These are phyloP conservation scores for Fraxinus pennsylvanica DNA, from an alignment of 257 asterid species.

Conservation along the genomic window DNA sequence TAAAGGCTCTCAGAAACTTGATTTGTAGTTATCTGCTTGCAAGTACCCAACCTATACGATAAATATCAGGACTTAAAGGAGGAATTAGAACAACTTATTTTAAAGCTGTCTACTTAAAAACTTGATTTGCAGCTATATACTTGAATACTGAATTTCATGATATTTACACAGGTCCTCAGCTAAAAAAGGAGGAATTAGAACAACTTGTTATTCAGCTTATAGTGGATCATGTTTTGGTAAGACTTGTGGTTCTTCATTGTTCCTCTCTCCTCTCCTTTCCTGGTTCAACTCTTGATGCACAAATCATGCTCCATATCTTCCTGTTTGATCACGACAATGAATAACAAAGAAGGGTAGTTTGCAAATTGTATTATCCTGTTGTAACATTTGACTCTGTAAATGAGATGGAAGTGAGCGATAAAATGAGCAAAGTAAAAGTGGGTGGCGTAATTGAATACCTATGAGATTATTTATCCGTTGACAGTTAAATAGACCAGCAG, in stretches of 20 bases:
- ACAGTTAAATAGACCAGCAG: not conserved
- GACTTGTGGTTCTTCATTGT: slow-evolving; percentile 26
- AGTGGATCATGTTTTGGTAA: slow-evolving; percentile 76
- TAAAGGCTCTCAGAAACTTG: not conserved
- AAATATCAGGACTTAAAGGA: not conserved
- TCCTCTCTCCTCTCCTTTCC: slow-evolving; percentile 7
- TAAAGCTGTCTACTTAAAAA: not conserved
- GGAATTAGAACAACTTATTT: not conserved
- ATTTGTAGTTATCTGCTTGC: not conserved
- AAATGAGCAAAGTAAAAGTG: not conserved
- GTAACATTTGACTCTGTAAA: slow-evolving; percentile 15
- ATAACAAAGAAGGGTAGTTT: slow-evolving; percentile 6
- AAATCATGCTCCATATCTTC: not conserved
- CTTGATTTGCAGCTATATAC: not conserved
- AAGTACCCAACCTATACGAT: not conserved
- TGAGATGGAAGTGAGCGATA: not conserved
- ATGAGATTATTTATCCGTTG: slow-evolving; percentile 7
- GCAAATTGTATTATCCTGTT: slow-evolving; percentile 4
- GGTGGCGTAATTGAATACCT: not conserved
- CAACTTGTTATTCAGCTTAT: slow-evolving; percentile 75
- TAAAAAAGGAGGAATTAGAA: slow-evolving; percentile 80
- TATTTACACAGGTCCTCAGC: slow-evolving; percentile 58
- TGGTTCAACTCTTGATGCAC: slow-evolving; percentile 13
- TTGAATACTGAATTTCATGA: slow-evolving; percentile 20
- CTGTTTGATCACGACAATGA: not conserved